These are phyloP conservation scores for Przewalskia tangutica DNA, from an alignment of 257 asterid species.

Conservation along the genomic window DNA sequence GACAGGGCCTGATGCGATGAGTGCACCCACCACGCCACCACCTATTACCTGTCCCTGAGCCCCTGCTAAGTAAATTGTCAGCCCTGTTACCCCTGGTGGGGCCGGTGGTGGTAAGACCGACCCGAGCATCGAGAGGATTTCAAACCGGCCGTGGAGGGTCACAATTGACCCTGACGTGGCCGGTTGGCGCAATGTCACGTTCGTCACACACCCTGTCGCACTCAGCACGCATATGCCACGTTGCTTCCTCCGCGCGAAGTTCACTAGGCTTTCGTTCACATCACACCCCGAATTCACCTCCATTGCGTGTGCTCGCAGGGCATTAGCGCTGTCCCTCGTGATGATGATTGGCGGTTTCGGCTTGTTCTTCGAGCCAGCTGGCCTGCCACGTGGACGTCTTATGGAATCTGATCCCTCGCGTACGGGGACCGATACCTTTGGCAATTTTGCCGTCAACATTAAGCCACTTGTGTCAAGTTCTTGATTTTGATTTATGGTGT, in stretches of 20 bases:
- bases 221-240: constrained; percentile 69
- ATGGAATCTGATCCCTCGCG: constrained; percentile 17
- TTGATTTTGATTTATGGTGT: constrained; percentile 8
- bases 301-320: constrained; percentile 80
- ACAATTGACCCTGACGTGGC: constrained; percentile 60
- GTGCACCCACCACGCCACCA: constrained; percentile 72
- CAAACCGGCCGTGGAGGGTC: constrained; percentile 78
- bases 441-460: constrained; percentile 11
- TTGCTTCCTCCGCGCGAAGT: constrained; percentile 55
- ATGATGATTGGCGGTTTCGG: constrained; percentile 92
- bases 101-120: constrained; percentile 89
- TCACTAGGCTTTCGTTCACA: constrained; percentile 45
- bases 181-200: constrained; percentile 73
- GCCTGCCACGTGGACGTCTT: constrained; percentile 81
- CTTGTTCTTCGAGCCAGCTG: constrained; percentile 89
- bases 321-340: constrained; percentile 76
- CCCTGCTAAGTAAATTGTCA: constrained; percentile 68
- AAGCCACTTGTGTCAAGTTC: constrained; percentile 12
- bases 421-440: constrained; percentile 16
- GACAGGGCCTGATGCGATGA: constrained; percentile 85
- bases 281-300: constrained; percentile 74
- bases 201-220: constrained; percentile 79
- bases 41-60: constrained; percentile 91
- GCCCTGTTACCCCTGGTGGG: constrained; percentile 71
- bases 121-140: constrained; percentile 67